Base-by-base conservation (phyloP, 1,284 basidiomycete species). In the Ustilago cynodontis region DNA sequence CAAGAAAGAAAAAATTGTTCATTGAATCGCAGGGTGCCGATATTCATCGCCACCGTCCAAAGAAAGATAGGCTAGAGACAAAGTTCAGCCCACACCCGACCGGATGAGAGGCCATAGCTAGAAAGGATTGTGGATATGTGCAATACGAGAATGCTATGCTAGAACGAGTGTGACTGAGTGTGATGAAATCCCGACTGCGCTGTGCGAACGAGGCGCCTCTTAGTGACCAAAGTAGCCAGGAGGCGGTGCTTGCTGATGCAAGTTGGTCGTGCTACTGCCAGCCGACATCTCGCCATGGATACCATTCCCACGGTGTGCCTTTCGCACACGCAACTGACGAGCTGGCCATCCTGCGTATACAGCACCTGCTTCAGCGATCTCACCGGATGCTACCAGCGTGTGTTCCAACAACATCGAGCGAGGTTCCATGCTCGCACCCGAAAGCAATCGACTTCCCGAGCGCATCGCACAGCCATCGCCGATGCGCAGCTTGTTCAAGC, bases 321-420 rank as follows among this genome's bases (percentile, higher is more conserved):
- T 67, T 13, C 79, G 74, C 49, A 79, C 63, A 20, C 82, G 74
- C 65, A 85, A 54, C 54, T 82, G 78, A 16, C 84, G 65, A 13
- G 83, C 84, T 1, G 83, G 83, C 84, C 84, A 86, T 37, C 84
- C 84, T 1, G 82, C 83, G 57, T 86, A 86, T 5, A 85, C 83
- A 8, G 81, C 82, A 54, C 83, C 82, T 4, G 79, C 78, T 59
- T 86, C 84, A 24, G 84, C 84, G 49, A 86, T 85, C 69, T 86
- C 84, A 47, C 84, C 84, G 5, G 83, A 85, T 7, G 84, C 84
- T 4, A 86, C 83, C 24, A 86, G 72, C 35, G 84, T 86, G 57
- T 86, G 84, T 58, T 86, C 84, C 22, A 86, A 69, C 14, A 86
- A 75, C 83, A 86, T 86, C 65, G 82, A 83, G 14, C 80, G 73